Evolutionary conservation across 805 yeast species (phyloP).

Genomic region (Yamadazyma phyllophila): DNA sequence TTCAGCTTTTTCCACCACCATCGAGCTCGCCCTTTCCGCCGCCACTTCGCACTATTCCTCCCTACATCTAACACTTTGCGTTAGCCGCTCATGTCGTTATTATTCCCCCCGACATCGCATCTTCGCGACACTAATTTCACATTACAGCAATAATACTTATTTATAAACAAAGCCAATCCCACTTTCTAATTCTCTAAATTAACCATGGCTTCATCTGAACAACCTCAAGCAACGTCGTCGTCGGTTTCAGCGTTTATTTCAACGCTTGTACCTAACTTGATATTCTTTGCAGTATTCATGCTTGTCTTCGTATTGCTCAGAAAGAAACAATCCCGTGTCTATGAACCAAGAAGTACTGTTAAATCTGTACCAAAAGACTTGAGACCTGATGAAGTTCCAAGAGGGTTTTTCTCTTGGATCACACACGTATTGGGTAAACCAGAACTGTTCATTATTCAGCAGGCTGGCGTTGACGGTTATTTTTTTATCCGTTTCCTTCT

Average conservation of each 20-base stretch:
- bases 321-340: conserved; percentile 46
- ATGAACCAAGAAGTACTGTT: conserved; percentile 50
- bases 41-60: background rate
- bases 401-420: conserved; percentile 56
- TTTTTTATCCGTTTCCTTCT: conserved; percentile 66
- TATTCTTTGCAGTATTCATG: conserved; percentile 42
- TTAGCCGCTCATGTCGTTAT: conserved; percentile 5
- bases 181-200: background rate
- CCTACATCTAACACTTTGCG: no score
- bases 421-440: conserved; percentile 50
- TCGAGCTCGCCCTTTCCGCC: background rate
- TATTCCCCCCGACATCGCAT: background rate
- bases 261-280: conserved; percentile 43
- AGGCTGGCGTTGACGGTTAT: conserved; percentile 74
- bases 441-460: conserved; percentile 62
- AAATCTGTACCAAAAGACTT: conserved; percentile 46
- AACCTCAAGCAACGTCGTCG: conserved; percentile 17
- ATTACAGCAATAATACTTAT: conserved; percentile 3
- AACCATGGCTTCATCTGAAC: conserved; percentile 16
- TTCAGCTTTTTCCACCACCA: background rate
- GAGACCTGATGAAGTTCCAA: conserved; percentile 42
- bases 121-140: conserved; percentile 5
- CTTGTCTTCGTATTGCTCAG: conserved; percentile 40
- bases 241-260: conserved; percentile 49
- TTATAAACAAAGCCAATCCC: conserved; percentile 4